Conservation (phyloP, 352 stramenopile genomes). For the Pythium sp. region DNA sequence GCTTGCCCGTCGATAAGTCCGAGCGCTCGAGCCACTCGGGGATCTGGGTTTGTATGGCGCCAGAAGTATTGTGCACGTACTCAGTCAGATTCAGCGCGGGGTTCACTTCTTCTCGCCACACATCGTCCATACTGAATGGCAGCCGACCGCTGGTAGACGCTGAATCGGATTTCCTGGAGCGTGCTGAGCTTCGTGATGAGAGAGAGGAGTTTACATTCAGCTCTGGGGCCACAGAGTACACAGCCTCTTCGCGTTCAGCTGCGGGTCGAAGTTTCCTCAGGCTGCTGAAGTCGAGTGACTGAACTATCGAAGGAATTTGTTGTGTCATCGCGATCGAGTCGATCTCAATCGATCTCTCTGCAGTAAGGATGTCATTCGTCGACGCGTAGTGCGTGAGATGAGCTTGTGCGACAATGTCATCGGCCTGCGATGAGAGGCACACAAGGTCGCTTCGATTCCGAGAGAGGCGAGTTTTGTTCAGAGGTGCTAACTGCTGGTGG, state of each 20-base stretch:
- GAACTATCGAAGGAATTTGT: conserved; percentile 11
- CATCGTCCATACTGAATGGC: conserved; percentile 9
- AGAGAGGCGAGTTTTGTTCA: not conserved
- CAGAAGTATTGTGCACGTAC: conserved; percentile 17
- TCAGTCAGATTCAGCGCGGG: not conserved
- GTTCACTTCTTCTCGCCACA: conserved; percentile 16
- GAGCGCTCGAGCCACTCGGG: conserved; percentile 19
- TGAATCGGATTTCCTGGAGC: not conserved
- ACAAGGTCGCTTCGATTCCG: conserved; percentile 5
- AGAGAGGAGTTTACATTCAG: not conserved
- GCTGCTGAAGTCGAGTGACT: conserved; percentile 18
- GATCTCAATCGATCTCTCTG: conserved; percentile 5
- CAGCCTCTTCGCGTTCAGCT: not conserved
- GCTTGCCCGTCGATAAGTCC: conserved; percentile 14
- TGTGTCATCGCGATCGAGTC: conserved; percentile 12
- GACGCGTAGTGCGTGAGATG: conserved; percentile 1
- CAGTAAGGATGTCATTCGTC: not conserved
- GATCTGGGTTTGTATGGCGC: conserved; percentile 1
- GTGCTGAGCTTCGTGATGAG: not conserved
- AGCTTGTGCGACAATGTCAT: not conserved
- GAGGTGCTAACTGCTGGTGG: not conserved
- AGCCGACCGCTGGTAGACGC: not conserved
- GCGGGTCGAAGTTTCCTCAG: not conserved
- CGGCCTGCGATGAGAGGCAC: not conserved
- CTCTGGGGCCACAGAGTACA: not conserved